Evolutionary conservation across 202 grass and related monocot species (phyloP).

Genomic region (Schoenoplectus triqueter): DNA sequence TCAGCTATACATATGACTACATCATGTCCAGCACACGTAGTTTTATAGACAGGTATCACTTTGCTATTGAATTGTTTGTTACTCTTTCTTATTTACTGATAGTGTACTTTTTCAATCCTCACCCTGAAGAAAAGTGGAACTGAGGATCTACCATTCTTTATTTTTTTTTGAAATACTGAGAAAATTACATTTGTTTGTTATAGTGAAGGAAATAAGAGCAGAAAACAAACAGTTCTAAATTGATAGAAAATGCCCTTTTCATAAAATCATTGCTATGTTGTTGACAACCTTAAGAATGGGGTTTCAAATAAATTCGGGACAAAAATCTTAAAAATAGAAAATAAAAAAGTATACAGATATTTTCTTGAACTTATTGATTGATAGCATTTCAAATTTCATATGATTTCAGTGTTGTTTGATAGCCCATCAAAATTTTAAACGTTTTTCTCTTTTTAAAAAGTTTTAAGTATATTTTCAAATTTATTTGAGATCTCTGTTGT

Average conservation of each 20-base stretch:
- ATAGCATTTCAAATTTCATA: no score
- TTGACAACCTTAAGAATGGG: no score
- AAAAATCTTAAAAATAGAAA: no score
- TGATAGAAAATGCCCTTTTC: background rate
- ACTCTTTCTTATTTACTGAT: constrained; percentile 21
- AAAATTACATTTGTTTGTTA: background rate
- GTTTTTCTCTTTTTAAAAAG: no score
- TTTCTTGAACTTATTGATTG: no score
- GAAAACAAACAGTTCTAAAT: background rate
- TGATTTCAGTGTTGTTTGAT: no score
- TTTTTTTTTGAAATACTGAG: constrained; percentile 35
- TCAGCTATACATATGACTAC: constrained; percentile 90
- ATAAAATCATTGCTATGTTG: no score
- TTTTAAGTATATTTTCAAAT: no score
- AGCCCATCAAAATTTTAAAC: no score
- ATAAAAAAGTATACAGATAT: no score
- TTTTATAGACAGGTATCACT: constrained; percentile 88
- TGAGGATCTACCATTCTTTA: background rate
- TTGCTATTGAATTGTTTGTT: background rate
- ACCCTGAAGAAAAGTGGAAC: constrained; percentile 25
- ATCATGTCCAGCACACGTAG: constrained; percentile 97
- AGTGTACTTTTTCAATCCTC: background rate
- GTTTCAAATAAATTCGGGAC: no score
- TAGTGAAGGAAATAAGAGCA: background rate
- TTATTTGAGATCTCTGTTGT: no score